phyloP scores from a whole-genome alignment of 495 filamentous ascomycete species.

The Cladorrhinum samala region DNA sequence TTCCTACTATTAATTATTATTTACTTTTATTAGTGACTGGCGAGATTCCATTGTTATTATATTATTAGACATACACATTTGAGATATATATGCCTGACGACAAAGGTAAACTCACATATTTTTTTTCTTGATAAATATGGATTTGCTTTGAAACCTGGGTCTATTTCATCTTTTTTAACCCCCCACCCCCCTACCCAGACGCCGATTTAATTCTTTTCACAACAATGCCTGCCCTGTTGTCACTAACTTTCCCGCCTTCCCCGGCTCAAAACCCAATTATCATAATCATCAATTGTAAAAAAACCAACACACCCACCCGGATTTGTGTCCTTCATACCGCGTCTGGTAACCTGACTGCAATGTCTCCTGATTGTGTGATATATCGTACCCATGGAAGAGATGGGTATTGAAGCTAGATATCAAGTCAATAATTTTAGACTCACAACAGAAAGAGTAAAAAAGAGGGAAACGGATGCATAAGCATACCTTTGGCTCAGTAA shows the following conservation, averaged over 20 bases:
- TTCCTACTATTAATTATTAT: too few relatives aligned
- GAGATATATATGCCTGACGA: too few relatives aligned
- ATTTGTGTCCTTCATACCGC: slow-evolving; percentile 50
- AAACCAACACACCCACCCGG: background rate
- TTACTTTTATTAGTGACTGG: too few relatives aligned
- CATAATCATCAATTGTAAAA: background rate
- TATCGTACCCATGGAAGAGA: slow-evolving; percentile 98
- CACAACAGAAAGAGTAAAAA: background rate
- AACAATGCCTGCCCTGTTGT: background rate
- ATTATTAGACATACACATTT: too few relatives aligned
- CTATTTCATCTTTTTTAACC: too few relatives aligned
- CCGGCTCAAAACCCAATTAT: background rate
- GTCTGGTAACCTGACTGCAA: slow-evolving; percentile 87
- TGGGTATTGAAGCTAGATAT: slow-evolving; percentile 79
- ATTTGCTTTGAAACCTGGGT: too few relatives aligned
- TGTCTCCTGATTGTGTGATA: slow-evolving; percentile 95
- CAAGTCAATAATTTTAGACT: slow-evolving; percentile 25
- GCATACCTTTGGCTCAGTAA: slow-evolving; percentile 96
- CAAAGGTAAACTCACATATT: too few relatives aligned
- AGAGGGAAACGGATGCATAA: background rate
- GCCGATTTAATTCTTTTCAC: too few relatives aligned
- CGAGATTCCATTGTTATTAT: too few relatives aligned
- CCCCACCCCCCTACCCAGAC: too few relatives aligned
- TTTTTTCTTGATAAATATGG: too few relatives aligned
- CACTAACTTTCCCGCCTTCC: background rate